Evolutionary conservation across 768 basidiomycete species (phyloP), one percentile per base, ranked within the genome.

Genomic region (Psilocybe subaeruginosa): DNA sequence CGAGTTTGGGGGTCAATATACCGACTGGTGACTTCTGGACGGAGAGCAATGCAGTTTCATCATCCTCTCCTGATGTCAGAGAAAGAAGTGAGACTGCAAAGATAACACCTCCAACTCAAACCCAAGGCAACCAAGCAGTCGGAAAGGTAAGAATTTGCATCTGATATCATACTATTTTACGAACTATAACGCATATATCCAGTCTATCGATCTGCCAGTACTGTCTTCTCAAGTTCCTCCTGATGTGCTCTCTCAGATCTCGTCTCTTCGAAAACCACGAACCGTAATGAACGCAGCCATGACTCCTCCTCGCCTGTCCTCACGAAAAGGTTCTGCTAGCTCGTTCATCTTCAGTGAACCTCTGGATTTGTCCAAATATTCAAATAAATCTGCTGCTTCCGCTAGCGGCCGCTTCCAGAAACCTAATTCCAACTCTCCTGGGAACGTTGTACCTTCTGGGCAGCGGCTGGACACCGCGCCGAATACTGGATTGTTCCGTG

Each of bases 331-430:
- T 30, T 41, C 8, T 33, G 19, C 63, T 12, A 60, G 59, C 2
- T 55, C 61, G 11, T 52, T 37, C 47, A 65, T 62, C 19, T 68
- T 62, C 47, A 68, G 62, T 58, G 57, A 64, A 33, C 67, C 64
- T 43, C 39, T 65, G 46, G 56, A 68, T 46, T 47, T 54, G 12
- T 46, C 59, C n/a, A 57, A 51, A 4, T 61, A 39, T 39, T 60
- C 63, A 23, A 37, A n/a, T 29, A 60, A 17, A 30, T 31, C 39
- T 27, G n/a, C 30, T 19, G 12, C 45, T 45, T 23, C 37, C 11
- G 17, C 50, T 23, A 31, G 23, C 41, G 31, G 17, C 9, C 7
- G 56, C 54, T 30, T 19, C 17, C 37, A 27, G 37, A 12, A 50
- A 27, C 6, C 9, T 29, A 47, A 31, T n/a, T 11, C 35, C 16